phyloP scores from a whole-genome alignment of 2,329 filamentous ascomycete species.

The Coccinonectria pachysandricola region DNA sequence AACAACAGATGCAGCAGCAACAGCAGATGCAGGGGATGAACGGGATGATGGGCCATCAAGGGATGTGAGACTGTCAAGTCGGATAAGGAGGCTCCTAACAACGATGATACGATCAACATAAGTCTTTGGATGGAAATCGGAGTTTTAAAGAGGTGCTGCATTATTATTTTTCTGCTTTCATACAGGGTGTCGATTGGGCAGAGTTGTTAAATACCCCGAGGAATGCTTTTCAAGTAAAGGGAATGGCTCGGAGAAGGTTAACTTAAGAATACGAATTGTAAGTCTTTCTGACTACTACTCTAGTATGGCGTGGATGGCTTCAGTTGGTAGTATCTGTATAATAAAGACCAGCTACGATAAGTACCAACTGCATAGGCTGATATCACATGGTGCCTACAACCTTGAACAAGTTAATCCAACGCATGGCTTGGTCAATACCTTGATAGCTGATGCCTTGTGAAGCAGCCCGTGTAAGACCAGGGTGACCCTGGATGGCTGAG shows the following conservation, averaged over 20 bases:
- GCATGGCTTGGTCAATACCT: too few species aligned
- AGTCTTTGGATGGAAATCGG: slow-evolving; percentile 4
- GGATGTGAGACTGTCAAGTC: slow-evolving; percentile 37
- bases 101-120: slow-evolving; percentile 5
- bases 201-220: slow-evolving; percentile 22
- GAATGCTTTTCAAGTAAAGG: slow-evolving; percentile 17
- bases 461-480: too few species aligned
- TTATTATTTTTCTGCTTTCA: slow-evolving; percentile 7
- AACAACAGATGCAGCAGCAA: slow-evolving; percentile 25
- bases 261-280: slow-evolving; percentile 1
- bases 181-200: slow-evolving; percentile 12
- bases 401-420: too few species aligned
- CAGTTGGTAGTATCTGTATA: too few species aligned
- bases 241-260: slow-evolving; percentile 7
- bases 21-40: slow-evolving; percentile 43
- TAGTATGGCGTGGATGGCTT: too few species aligned
- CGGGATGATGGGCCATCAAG: slow-evolving; percentile 42
- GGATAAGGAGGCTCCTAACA: too few species aligned
- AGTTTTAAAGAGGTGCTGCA: slow-evolving; percentile 15
- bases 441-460: too few species aligned
- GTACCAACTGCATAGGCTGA: too few species aligned
- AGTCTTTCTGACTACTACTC: too few species aligned
- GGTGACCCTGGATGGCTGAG: too few species aligned
- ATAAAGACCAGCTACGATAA: too few species aligned
- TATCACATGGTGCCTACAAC: too few species aligned